Evolutionary conservation across 306 rosid genomes (phyloP), one percentile per base, ranked within the genome.

Genomic region (Glycine soja): DNA sequence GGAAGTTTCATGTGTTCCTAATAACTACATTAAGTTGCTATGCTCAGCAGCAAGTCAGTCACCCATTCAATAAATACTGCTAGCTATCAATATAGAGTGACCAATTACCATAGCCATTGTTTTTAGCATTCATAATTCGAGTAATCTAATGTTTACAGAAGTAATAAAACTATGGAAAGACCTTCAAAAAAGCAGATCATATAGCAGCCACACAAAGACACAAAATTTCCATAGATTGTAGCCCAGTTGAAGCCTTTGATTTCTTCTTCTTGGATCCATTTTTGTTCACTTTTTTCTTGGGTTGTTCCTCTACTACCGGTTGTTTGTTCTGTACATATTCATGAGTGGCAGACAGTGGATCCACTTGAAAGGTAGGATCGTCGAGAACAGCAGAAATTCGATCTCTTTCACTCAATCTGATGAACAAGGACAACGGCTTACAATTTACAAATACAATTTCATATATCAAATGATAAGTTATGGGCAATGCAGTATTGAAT

Each of bases 321-420:
- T 88, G 98, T 66, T 91, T 89, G 47, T 80, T 83, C 88, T 84
- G 85, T 62, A 93, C 77, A 68, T 92, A 90, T 61, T 86, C 87
- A 67, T 81, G 70, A 70, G 90, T 86, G 79, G 92, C 90, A 61
- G 82, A 84, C n/a, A 88, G 12, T 32, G 97, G 94, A 85, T 93
- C 88, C 5, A 54, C 76, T 85, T 79, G 88, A 89, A 89, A 90
- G 10, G 67, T 61, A 11, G 89, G 90, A 83, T 91, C 79, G 57
- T 75, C 83, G 54, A 93, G 93, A 87, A 91, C 87, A 4, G 77
- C 74, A 51, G 61, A 82, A 84, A 93, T 43, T 45, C 86, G 89
- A 76, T 70, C 74, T 77, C 78, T 88, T 88, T 95, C 98, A 80
- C 86, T 86, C 90, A 88, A 79, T 84, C 99, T 93, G 89, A 87